Percentiles rank a stretch among this genome's conserved stretches.
These are phyloP conservation scores for Flaveria ramosissima DNA, from an alignment of 129 eudicot species.

Conservation along the genomic window DNA sequence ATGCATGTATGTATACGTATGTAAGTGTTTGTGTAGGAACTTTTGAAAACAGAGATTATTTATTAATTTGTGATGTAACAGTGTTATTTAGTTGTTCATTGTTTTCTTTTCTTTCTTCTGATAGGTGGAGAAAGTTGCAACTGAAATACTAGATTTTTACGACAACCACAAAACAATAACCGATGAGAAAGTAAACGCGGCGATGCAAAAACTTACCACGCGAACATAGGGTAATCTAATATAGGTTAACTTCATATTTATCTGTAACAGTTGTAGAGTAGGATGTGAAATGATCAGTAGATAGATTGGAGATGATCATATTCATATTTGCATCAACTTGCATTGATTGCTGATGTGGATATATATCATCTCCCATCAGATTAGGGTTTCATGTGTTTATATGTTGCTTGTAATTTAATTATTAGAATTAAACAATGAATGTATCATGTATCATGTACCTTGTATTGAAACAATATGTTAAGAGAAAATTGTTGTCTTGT, in stretches of 20 bases:
- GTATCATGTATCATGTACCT: conserved; percentile 21
- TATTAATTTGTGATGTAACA: background rate
- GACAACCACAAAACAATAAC: conserved; percentile 75
- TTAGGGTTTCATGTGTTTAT: conserved; percentile 26
- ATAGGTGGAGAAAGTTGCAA: conserved; percentile 94
- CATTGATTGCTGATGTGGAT: conserved; percentile 20
- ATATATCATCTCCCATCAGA: conserved; percentile 13
- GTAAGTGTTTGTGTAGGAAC: background rate
- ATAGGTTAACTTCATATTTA: conserved; percentile 14
- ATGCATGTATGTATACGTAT: no score
- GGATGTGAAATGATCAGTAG: conserved; percentile 19
- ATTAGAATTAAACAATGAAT: background rate
- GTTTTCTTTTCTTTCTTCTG: background rate
- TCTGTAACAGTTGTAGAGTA: conserved; percentile 29
- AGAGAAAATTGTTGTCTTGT: background rate
- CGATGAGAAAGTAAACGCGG: conserved; percentile 71
- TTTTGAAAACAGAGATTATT: background rate
- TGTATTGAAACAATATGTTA: conserved; percentile 15
- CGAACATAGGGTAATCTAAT: conserved; percentile 34
- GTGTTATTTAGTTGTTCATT: background rate
- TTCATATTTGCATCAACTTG: conserved; percentile 16
- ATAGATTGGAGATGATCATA: conserved; percentile 16
- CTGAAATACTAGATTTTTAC: conserved; percentile 86
- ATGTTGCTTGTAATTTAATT: conserved; percentile 27
- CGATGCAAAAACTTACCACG: conserved; percentile 66